These are phyloP conservation scores for Huntiella bhutanensis DNA, from an alignment of 2,329 filamentous ascomycete genomes.

Conservation along the genomic window DNA sequence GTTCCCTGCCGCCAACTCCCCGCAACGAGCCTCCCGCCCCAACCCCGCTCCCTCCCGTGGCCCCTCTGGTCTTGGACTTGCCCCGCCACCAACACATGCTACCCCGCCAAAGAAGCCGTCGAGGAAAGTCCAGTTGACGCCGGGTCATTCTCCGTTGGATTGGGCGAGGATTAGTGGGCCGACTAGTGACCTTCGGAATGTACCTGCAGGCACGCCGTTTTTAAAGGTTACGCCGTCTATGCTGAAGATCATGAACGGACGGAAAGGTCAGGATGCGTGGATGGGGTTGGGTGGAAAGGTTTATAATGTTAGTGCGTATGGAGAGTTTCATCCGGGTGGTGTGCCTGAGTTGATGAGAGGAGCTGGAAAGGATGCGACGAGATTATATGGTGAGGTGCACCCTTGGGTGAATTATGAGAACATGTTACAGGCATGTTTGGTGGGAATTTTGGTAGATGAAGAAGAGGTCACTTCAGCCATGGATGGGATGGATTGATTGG, in stretches of 20 bases:
- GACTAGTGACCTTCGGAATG: conserved; percentile 45
- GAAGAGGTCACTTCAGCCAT: conserved; percentile 27
- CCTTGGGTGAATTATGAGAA: conserved; percentile 57
- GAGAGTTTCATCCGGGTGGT: conserved; percentile 80
- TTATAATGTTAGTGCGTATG: conserved; percentile 83
- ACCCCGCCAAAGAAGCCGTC: conserved; percentile 35
- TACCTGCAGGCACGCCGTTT: conserved; percentile 32
- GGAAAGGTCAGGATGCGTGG: conserved; percentile 77
- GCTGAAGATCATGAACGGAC: conserved; percentile 60
- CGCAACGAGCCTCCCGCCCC: conserved; percentile 27
- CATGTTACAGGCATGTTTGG: conserved; percentile 44
- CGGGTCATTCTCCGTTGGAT: conserved; percentile 85
- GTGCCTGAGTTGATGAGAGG: conserved; percentile 50
- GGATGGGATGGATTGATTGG: conserved; percentile 40
- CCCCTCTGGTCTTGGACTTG: conserved; percentile 28
- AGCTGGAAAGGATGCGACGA: conserved; percentile 42
- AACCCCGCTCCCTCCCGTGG: conserved; percentile 16
- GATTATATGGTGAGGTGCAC: conserved; percentile 47
- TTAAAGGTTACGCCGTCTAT: conserved; percentile 65
- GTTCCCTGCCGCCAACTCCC: conserved; percentile 34
- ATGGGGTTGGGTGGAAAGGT: conserved; percentile 75
- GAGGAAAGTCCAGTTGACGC: conserved; percentile 62
- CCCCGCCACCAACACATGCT: conserved; percentile 35
- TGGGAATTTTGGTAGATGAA: conserved; percentile 45
- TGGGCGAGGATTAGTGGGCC: conserved; percentile 67